These are phyloP conservation scores for Dictyophora rubrovolvata DNA, from an alignment of 768 basidiomycete species.

Conservation along the genomic window DNA sequence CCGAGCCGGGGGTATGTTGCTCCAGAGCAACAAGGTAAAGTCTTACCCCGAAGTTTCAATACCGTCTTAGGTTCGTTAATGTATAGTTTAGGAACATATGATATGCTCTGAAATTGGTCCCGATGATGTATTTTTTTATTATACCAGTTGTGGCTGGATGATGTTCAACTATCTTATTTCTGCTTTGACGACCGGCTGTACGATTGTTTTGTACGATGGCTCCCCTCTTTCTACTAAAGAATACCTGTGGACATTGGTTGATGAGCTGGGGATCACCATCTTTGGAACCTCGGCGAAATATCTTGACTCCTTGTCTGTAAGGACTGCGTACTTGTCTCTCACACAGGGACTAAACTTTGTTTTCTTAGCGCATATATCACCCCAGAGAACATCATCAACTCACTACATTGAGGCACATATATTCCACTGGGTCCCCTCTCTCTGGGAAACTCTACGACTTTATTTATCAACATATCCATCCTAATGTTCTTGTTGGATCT, in stretches of 20 bases:
- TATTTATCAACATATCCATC: constrained; percentile 57
- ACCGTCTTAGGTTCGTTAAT: not conserved
- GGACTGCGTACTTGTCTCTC: constrained; percentile 12
- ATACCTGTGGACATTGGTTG: constrained; percentile 59
- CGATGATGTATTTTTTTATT: constrained; percentile 73
- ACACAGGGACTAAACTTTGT: not conserved
- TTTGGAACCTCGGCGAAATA: constrained; percentile 83
- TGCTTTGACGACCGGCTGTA: constrained; percentile 55
- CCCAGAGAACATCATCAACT: constrained; percentile 56
- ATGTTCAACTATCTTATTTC: constrained; percentile 82
- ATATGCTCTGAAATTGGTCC: constrained; percentile 57
- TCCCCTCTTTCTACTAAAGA: constrained; percentile 61
- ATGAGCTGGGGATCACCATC: constrained; percentile 59
- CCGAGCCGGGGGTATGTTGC: constrained; percentile 67
- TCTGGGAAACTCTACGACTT: constrained; percentile 63
- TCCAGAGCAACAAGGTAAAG: constrained; percentile 50
- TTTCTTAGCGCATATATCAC: constrained; percentile 50
- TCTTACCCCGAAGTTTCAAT: not conserved
- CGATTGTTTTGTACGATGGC: constrained; percentile 71
- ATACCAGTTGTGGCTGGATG: constrained; percentile 85
- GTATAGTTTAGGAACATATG: constrained; percentile 33
- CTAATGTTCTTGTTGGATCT: constrained; percentile 55
- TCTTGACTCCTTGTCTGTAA: constrained; percentile 65
- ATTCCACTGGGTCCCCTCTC: constrained; percentile 73
- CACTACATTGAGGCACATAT: constrained; percentile 54